Percentiles rank a stretch among this genome's conserved stretches.
Conservation (phyloP, 805 yeast species). For the Candida namnaoensis region DNA sequence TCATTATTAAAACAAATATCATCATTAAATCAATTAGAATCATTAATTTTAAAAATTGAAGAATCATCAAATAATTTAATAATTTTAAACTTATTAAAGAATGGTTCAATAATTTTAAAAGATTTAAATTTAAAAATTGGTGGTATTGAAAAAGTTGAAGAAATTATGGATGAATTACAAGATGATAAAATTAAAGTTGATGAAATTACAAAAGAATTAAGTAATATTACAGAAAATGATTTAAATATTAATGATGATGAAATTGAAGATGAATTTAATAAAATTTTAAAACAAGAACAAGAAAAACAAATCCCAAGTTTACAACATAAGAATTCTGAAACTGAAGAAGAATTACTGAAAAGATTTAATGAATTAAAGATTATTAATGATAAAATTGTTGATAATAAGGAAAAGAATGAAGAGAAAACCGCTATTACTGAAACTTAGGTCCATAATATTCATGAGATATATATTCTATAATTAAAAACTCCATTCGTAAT, state of each 20-base stretch:
- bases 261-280: constrained; percentile 30
- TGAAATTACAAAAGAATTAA: constrained; percentile 26
- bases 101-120: constrained; percentile 25
- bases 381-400: neutral
- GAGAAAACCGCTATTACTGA: too few relatives aligned
- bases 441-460: too few relatives aligned
- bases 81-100: constrained; percentile 26
- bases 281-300: constrained; percentile 20
- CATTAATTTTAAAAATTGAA: constrained; percentile 31
- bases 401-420: neutral
- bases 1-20: constrained; percentile 22
- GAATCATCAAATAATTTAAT: constrained; percentile 31
- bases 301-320: constrained; percentile 3
- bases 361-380: constrained; percentile 17
- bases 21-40: constrained; percentile 26
- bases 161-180: constrained; percentile 29
- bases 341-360: constrained; percentile 11
- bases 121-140: constrained; percentile 31
- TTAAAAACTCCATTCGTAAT: too few relatives aligned
- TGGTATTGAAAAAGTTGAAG: constrained; percentile 33
- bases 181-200: constrained; percentile 28
- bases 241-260: constrained; percentile 22
- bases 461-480: too few relatives aligned
- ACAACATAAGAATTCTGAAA: constrained; percentile 2
- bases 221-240: constrained; percentile 14